phyloP scores from a whole-genome alignment of 23 red algal species.

The Gracilaria domingensis region DNA sequence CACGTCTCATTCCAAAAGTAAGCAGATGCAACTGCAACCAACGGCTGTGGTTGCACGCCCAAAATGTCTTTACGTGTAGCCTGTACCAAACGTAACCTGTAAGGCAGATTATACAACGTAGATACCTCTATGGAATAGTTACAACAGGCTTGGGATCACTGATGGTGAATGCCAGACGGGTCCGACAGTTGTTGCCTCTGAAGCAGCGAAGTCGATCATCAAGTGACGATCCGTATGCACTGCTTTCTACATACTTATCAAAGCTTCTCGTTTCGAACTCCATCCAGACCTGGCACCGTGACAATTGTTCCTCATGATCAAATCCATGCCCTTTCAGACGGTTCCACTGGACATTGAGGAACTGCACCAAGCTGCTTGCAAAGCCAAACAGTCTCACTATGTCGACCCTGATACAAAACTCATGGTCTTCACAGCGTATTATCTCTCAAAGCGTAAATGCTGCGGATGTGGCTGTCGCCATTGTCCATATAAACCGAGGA shows the following conservation, averaged over 20 bases:
- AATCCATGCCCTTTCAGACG: not conserved
- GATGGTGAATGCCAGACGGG: too few relatives aligned
- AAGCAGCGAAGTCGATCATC: too few relatives aligned
- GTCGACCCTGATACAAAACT: slow-evolving; percentile 32
- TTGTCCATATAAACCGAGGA: slow-evolving; percentile 46
- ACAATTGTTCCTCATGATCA: not conserved
- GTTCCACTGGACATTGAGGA: slow-evolving; percentile 52
- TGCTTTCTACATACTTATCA: not conserved
- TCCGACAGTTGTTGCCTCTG: too few relatives aligned
- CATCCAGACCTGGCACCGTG: not conserved
- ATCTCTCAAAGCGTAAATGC: slow-evolving; percentile 43
- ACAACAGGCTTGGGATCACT: too few relatives aligned
- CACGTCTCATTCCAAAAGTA: not conserved
- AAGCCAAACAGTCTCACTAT: slow-evolving; percentile 32
- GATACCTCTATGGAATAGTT: too few relatives aligned
- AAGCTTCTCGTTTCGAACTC: not conserved
- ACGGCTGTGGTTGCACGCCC: not conserved
- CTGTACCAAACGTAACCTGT: too few relatives aligned
- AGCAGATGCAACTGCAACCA: not conserved
- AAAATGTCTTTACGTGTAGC: too few relatives aligned
- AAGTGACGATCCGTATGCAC: too few relatives aligned
- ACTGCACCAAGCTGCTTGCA: slow-evolving; percentile 52
- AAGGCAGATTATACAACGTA: too few relatives aligned
- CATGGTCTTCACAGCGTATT: slow-evolving; percentile 44
- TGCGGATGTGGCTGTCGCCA: slow-evolving; percentile 70